Conservation (phyloP, 1,284 basidiomycete genomes). For the Phellopilus nigrolimitatus region DNA sequence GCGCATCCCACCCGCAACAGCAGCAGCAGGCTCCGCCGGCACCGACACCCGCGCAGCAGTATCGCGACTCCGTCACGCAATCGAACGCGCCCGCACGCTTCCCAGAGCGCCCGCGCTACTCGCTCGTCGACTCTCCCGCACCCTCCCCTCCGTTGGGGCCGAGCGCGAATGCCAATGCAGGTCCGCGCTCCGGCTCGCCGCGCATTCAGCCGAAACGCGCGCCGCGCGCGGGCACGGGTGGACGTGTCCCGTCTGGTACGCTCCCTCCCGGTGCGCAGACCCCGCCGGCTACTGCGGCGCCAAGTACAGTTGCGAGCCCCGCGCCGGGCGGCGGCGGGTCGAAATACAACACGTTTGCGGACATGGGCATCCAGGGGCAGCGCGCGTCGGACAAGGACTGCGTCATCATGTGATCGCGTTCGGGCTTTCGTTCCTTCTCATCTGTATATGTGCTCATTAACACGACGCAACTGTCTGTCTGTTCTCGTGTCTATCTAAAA, state of each 20-base stretch:
- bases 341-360: constrained; percentile 79
- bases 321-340: constrained; percentile 27
- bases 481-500: no score
- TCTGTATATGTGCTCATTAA: no score
- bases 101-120: constrained; percentile 37
- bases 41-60: neutral
- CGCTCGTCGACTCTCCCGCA: constrained; percentile 34
- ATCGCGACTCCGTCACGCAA: no score
- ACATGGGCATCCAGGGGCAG: constrained; percentile 82
- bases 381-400: constrained; percentile 79
- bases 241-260: no score
- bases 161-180: no score
- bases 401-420: constrained; percentile 83
- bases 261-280: no score
- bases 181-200: no score
- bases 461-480: no score
- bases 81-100: constrained; percentile 25
- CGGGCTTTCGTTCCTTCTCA: no score
- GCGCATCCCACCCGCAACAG: neutral
- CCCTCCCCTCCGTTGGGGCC: no score
- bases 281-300: constrained; percentile 10
- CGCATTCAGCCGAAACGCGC: no score
- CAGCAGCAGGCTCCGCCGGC: constrained; percentile 3
- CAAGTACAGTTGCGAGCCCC: constrained; percentile 8
- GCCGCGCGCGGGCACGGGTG: no score